phyloP scores from a whole-genome alignment of 768 basidiomycete species.

The Boletus subcaerulescens region DNA sequence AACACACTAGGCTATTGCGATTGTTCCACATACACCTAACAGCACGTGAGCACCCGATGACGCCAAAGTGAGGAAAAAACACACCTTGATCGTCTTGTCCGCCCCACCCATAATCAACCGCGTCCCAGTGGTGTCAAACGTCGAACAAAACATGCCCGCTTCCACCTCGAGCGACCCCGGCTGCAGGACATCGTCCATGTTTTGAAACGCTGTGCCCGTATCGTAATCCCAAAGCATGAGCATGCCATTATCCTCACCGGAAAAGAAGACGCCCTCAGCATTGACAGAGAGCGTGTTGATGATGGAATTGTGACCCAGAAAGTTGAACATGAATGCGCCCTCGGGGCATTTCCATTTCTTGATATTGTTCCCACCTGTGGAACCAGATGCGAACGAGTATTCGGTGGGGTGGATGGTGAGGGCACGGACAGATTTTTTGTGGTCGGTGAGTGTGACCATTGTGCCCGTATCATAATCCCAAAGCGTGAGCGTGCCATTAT shows the following conservation, averaged over 20 bases:
- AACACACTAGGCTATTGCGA: slow-evolving; percentile 28
- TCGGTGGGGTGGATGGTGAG: slow-evolving; percentile 95
- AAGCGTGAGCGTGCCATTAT: slow-evolving; percentile 86
- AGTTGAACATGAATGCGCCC: slow-evolving; percentile 94
- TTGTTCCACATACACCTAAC: slow-evolving; percentile 67
- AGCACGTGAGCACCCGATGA: neutral
- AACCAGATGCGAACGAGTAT: slow-evolving; percentile 93
- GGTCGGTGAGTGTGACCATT: slow-evolving; percentile 81
- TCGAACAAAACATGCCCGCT: slow-evolving; percentile 94
- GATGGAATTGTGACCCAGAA: slow-evolving; percentile 94
- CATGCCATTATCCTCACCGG: slow-evolving; percentile 92
- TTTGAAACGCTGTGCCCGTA: slow-evolving; percentile 93
- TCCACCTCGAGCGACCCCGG: slow-evolving; percentile 97
- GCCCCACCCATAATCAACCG: slow-evolving; percentile 93
- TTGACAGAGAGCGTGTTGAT: slow-evolving; percentile 96
- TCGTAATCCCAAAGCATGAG: slow-evolving; percentile 93
- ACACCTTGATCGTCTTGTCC: slow-evolving; percentile 97
- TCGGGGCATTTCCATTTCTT: slow-evolving; percentile 99
- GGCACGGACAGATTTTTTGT: slow-evolving; percentile 96
- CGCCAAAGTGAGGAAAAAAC: slow-evolving; percentile 11
- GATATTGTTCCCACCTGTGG: slow-evolving; percentile 98
- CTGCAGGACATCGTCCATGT: slow-evolving; percentile 89
- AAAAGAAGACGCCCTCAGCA: slow-evolving; percentile 94
- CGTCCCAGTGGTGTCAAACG: slow-evolving; percentile 94
- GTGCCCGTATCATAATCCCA: slow-evolving; percentile 85